A percentile compares a stretch with the other conserved stretches of the same genome.
Conservation (phyloP, 1,139 yeast genomes). For the Kodamaea arcana region DNA sequence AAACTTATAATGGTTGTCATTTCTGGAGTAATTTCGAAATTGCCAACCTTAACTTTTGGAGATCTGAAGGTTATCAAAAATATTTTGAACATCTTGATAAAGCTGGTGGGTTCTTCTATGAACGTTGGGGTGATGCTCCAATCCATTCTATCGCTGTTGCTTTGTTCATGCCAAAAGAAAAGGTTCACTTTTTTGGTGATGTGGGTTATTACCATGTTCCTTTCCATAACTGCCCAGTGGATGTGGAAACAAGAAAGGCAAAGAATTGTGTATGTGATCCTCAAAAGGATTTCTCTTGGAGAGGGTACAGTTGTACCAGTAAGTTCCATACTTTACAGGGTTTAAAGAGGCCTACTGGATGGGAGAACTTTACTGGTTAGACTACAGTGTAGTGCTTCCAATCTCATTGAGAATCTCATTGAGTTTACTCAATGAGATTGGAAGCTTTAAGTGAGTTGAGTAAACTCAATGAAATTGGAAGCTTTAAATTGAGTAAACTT, state of each 20-base stretch:
- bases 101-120: constrained; percentile 86
- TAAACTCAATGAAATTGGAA: no score
- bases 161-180: constrained; percentile 59
- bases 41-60: constrained; percentile 71
- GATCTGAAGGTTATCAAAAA: constrained; percentile 61
- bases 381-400: no score
- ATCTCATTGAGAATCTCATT: no score
- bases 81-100: constrained; percentile 71
- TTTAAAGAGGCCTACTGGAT: constrained; percentile 66
- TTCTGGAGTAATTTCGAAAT: constrained; percentile 89
- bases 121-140: constrained; percentile 94
- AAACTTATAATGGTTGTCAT: constrained; percentile 72
- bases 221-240: constrained; percentile 73
- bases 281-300: constrained; percentile 76
- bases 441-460: no score
- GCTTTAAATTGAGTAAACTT: no score
- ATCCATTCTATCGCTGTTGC: constrained; percentile 87
- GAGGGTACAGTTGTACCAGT: constrained; percentile 79
- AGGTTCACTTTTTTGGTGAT: constrained; percentile 76
- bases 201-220: constrained; percentile 81
- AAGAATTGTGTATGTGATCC: constrained; percentile 74
- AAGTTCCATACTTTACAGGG: constrained; percentile 63
- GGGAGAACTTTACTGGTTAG: constrained; percentile 53
- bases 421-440: no score
- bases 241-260: constrained; percentile 45